Evolutionary conservation across 2,329 filamentous ascomycete species (phyloP), one percentile per base, ranked within the genome.

Genomic region (Fusarium incarnatum): DNA sequence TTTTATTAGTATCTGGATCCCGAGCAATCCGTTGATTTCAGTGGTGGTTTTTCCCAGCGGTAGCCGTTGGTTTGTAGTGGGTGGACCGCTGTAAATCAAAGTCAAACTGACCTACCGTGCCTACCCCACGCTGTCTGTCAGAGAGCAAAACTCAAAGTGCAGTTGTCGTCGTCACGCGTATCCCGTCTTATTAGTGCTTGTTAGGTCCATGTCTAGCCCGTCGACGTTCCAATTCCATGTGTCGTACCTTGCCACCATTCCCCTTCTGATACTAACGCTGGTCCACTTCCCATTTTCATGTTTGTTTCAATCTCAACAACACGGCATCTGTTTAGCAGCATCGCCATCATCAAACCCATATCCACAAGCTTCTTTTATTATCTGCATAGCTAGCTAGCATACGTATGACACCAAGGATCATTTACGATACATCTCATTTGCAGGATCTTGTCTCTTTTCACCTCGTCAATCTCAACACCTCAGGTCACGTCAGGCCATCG

Each of bases 281-380:
- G 54, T 53, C 67, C 67, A 70, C 68, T 68, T 56, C 23, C 54
- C 58, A 64, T 47, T 63, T 60, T 64, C 67, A 71, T 56, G 25
- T 55, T 70, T 70, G 64, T 71, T 70, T 70, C 67, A 68, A 71
- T 70, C 68, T 64, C 52, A 54, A 70, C 42, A 53, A 44, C 55
- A 46, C 45, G 40, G 44, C 48, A 57, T 56, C 20, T 47, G 28
- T 28, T 57, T 40, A 45, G 49, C n/a, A 67, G 53, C 22, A 64
- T 28, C 27, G 27, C 27, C 27, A 28, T 49, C 63, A 55, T 56
- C 57, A 41, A 40, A 46, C 20, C 41, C 41, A 52, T 64, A 67
- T 53, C 59, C 67, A 68, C 63, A 49, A 44, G 54, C 56, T 59
- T 67, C 67, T 49, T 41, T 57, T 59, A 55, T 57, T 37, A 18